phyloP scores from a whole-genome alignment of 2,329 filamentous ascomycete genomes.

The Cladosporium sp. region DNA sequence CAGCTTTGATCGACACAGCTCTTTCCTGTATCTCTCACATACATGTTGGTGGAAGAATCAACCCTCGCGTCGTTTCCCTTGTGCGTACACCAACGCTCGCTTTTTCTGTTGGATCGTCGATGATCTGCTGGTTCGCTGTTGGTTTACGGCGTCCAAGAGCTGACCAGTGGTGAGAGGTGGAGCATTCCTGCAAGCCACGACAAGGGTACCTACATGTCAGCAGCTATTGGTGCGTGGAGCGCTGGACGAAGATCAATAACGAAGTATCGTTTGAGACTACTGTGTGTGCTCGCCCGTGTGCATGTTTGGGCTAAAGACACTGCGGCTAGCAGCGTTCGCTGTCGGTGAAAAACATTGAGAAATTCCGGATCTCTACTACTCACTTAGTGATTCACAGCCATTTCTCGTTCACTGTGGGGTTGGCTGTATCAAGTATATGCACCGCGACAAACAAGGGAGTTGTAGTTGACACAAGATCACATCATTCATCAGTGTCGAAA shows the following conservation, averaged over 20 bases:
- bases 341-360: not conserved
- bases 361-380: not conserved
- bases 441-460: not conserved
- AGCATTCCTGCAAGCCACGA: not conserved
- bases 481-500: not conserved
- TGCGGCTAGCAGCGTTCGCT: not conserved
- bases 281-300: not conserved
- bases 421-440: not conserved
- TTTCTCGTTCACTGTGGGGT: not conserved
- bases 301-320: not conserved
- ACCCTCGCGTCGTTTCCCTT: not conserved
- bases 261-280: not conserved
- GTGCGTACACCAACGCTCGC: not conserved
- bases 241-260: not conserved
- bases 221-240: not conserved
- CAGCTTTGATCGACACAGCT: not conserved
- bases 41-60: not conserved
- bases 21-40: not conserved
- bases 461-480: not conserved
- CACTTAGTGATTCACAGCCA: not conserved
- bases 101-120: not conserved
- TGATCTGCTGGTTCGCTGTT: not conserved
- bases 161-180: not conserved
- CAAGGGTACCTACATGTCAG: constrained; percentile 1
- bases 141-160: not conserved